Evolutionary conservation across 495 filamentous ascomycete species (phyloP), one percentile per base, ranked within the genome.

Genomic region (Podospora fimiseda): DNA sequence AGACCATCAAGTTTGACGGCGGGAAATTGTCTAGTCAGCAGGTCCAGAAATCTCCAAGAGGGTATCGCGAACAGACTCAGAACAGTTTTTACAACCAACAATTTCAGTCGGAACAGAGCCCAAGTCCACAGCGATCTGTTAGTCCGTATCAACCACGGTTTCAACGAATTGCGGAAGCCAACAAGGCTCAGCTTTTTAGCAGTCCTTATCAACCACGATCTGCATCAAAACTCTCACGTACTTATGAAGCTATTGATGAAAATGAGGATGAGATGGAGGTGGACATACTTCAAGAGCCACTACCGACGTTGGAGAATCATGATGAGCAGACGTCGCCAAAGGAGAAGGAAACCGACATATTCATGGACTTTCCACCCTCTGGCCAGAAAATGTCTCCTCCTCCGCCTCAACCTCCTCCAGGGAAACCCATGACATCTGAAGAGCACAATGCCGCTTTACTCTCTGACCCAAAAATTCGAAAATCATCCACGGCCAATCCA

Each of bases 361-460:
- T n/a, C 16, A 9, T 7, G 39, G 39, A 41, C 16, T n/a, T 41
- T 14, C 16, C 16, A 41, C 39, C 39, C 8, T 18, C 39, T 41
- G 39, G 39, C 14, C 39, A 18, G 39, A 9, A 9, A n/a, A 30
- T 47, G 44, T 14, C 44, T 30, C 44, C 44, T 30, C 44, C 44
- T 16, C 43, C 19, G 2, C 9, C n/a, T 7, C 19, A 38, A 7
- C 50, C 48, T 11, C 15, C 15, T 21, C 23, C 49, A 8, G 58
- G 11, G 14, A 70, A 70, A 38, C 55, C 68, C 0, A 73, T 90
- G 72, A 94, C 88, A 0, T 87, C 92, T 0, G 93, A 97, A 68
- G 87, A 95, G 63, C 90, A 95, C 66, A 98, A 96, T 66, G 84
- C 86, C 23, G 67, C 84, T 21, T 76, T 96, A 1, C 74, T 98